Base-by-base conservation (phyloP, 257 asterid species). In the Penstemon eatonii region DNA sequence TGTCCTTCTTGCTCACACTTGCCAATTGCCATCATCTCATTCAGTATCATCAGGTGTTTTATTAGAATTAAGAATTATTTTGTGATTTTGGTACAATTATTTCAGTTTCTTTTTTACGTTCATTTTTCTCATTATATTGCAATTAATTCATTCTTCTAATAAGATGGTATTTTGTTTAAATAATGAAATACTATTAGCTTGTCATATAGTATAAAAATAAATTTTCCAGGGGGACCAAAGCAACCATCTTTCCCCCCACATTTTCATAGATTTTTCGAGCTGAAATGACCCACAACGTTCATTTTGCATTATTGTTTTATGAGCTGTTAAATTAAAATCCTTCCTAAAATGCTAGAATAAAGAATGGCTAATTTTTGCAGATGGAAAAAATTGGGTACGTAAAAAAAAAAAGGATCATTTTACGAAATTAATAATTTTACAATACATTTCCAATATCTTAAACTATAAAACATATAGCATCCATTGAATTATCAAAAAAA, bases 61-160 rank as follows among this genome's bases (percentile, higher is more conserved):
- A 62, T 15, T 15, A 15, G 18, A 15, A 15, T 15, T 15, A 15
- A 15, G 18, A 25, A 25, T 25, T 25, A 25, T 25, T 25, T 25
- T 25, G 33, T 25, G 33, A 25, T 25, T 25, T 61, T 54, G 75
- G 75, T 15, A 52, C 75, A 65, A 12, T 13, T 4, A 7, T 46
- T 49, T 2, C 10, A 49, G 5, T 11, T 9, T 49, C 54, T 49
- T 49, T 49, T 49, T 49, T 49, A 25, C 3, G 5, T 49, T 6
- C 54, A 4, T 25, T 15, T 44, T 63, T 18, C 25, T 60, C 49
- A 63, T 68, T 65, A 65, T 49, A 60, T 49, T 60, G 56, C 78
- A 76, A 56, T 80, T 77, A 53, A 71, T 71, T 47, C 15, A 38
- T 9, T 38, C 60, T 67, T 65, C 61, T 18, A 25, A 25, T 25